Base-by-base conservation (phyloP, 805 yeast species). In the Blastobotrys americana region DNA sequence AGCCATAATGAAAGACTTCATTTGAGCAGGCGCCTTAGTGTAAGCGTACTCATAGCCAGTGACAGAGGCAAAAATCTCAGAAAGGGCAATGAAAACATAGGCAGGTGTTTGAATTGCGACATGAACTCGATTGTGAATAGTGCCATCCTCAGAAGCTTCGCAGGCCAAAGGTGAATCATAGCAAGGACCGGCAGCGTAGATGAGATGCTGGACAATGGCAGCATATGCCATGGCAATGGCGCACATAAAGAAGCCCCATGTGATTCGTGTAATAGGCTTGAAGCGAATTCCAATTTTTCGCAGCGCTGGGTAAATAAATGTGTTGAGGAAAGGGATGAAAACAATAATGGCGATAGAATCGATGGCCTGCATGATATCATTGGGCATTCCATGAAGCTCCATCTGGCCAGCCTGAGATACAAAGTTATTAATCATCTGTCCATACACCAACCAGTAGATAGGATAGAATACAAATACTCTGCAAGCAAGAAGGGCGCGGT, bases 31-130 rank as follows among this genome's bases (percentile, higher is more conserved):
- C 4, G 93, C 90, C 67, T 84, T 81, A 21, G 88, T 78, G 67
- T 82, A 84, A 16, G 94, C 94, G 59, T 82, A 83, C 67, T 84
- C 93, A 54, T 82, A 74, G 55, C 90, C 93, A 18, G 93, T 83
- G 55, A 83, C 76, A 43, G 84, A 80, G 25, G 89, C 88, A 54
- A 84, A 74, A 52, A 84, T 83, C 64, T 84, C 94, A 15, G 88
- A 77, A 43, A 82, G 60, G 9, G 84, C 90, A 63, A 82, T 78
- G 51, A 84, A 66, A 36, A 82, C 72, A 63, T 84, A 84, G 3
- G 87, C 82, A 15, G 82, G 82, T n/a, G 73, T 69, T 66, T 83
- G 89, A 49, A 78, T 69, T 52, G 84, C 85, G 52, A 84, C 78
- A 60, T 81, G 82, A 39, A 82, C 69, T 43, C 70, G 62, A 58